Conservation (phyloP, 257 asterid species). For the Nicotiana benthamiana region DNA sequence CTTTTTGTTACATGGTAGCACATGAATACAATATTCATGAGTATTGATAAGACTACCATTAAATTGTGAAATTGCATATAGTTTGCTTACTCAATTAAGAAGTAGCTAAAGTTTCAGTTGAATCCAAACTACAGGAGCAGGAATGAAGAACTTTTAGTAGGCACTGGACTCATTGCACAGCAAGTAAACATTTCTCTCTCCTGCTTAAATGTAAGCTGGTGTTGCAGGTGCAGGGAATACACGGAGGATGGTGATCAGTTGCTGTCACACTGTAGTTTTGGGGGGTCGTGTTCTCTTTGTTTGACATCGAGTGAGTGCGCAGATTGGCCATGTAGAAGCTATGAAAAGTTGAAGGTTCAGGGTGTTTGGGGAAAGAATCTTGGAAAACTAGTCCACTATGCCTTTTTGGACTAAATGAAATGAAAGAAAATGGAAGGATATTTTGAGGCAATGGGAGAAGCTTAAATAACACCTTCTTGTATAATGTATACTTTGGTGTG, state of each 20-base stretch:
- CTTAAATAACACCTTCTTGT: neutral
- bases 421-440: neutral
- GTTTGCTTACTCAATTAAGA: neutral
- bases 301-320: neutral
- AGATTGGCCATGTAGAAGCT: neutral
- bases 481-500: neutral
- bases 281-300: neutral
- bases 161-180: neutral
- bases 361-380: neutral
- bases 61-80: neutral
- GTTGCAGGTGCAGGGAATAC: neutral
- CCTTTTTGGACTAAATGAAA: neutral
- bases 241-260: neutral
- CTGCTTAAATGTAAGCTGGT: neutral
- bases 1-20: neutral
- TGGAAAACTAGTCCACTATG: neutral
- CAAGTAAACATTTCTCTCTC: neutral
- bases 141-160: neutral
- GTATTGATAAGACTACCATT: neutral
- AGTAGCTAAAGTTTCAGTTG: neutral
- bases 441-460: neutral
- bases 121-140: neutral
- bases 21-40: neutral
- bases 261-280: neutral
- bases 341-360: neutral